phyloP scores from a whole-genome alignment of 2,329 filamentous ascomycete species.

The Gyromitra esculenta region DNA sequence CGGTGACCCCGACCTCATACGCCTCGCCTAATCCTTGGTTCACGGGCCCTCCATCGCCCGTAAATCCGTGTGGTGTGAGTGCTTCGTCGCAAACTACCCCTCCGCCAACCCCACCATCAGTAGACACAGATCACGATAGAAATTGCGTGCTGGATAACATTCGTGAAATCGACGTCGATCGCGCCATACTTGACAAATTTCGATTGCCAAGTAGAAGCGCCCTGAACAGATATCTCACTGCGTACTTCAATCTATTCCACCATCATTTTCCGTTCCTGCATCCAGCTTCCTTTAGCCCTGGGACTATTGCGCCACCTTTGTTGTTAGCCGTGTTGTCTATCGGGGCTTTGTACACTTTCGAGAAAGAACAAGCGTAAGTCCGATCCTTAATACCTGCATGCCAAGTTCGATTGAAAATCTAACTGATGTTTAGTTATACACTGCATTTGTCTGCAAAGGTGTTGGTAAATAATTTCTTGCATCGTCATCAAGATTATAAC shows the following conservation, averaged over 20 bases:
- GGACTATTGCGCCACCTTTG: constrained; percentile 80
- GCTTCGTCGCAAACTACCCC: constrained; percentile 73
- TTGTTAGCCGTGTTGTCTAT: constrained; percentile 92
- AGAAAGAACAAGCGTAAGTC: constrained; percentile 81
- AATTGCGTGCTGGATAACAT: constrained; percentile 87
- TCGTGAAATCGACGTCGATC: constrained; percentile 79
- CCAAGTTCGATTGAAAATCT: constrained; percentile 44
- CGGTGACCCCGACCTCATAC: constrained; percentile 68
- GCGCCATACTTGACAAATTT: constrained; percentile 86
- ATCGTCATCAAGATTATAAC: constrained; percentile 99
- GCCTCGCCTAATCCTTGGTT: constrained; percentile 78
- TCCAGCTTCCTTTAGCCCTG: constrained; percentile 86
- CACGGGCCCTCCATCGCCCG: constrained; percentile 73
- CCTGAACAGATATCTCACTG: constrained; percentile 90
- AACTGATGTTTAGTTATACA: constrained; percentile 70
- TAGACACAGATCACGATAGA: constrained; percentile 84
- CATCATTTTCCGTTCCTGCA: constrained; percentile 96
- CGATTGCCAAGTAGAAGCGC: constrained; percentile 81
- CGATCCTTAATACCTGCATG: constrained; percentile 35
- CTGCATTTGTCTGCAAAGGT: constrained; percentile 98
- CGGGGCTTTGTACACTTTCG: constrained; percentile 94
- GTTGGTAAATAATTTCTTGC: constrained; percentile 93
- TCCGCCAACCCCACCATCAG: constrained; percentile 77
- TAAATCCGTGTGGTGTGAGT: constrained; percentile 76
- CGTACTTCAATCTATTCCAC: constrained; percentile 97